Percentiles rank a stretch among this genome's conserved stretches.
Evolutionary conservation across 345 rosid species (phyloP).

Genomic region (Citrus hindsii): DNA sequence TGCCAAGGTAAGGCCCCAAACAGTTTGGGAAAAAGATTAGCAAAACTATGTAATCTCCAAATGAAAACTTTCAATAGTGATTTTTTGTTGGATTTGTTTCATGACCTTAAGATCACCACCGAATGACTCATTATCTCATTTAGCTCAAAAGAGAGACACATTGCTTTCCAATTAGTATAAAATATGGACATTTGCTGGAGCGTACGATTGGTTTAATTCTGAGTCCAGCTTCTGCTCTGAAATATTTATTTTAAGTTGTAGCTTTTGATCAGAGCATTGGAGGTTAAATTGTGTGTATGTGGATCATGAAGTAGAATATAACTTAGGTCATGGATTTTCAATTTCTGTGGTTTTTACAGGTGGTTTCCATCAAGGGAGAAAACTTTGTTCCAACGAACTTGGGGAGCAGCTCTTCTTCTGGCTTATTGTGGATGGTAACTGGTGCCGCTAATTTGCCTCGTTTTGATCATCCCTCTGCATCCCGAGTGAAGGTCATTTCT

Average conservation of each 20-base stretch:
- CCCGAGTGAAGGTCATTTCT: conserved; percentile 48
- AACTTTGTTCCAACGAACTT: conserved; percentile 75
- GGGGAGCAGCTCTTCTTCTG: conserved; percentile 37
- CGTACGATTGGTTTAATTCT: background rate
- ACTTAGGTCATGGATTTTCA: background rate
- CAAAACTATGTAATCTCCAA: background rate
- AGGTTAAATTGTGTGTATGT: background rate
- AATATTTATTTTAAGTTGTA: background rate
- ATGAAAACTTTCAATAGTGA: background rate
- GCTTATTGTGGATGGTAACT: conserved; percentile 65
- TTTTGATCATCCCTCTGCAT: conserved; percentile 41
- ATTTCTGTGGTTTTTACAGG: conserved; percentile 36
- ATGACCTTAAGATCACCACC: background rate
- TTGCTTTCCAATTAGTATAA: background rate
- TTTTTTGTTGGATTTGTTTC: background rate
- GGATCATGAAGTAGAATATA: background rate
- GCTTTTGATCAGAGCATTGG: background rate
- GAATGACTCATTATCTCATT: background rate
- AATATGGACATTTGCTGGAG: background rate
- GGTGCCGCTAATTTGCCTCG: conserved; percentile 67
- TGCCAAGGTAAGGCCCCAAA: conserved; percentile 47
- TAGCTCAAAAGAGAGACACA: background rate
- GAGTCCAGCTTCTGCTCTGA: background rate
- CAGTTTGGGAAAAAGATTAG: background rate
- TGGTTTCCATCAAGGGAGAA: conserved; percentile 47